Evolutionary conservation across 169 alveolate species (phyloP).

Genomic region (Babesia divergens): DNA sequence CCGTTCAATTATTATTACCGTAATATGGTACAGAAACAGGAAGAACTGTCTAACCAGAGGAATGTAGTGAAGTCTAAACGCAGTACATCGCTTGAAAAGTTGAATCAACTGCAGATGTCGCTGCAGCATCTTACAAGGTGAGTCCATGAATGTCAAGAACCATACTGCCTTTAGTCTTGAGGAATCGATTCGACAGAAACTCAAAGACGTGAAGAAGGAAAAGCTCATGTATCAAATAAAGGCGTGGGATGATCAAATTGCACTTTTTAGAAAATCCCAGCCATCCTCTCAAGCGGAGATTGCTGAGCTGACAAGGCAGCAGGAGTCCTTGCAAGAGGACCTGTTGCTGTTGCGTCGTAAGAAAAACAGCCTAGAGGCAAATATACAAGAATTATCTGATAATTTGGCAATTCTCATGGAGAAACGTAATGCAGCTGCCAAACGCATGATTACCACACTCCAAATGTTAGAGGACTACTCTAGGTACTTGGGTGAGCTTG

Average conservation of each 20-base stretch:
- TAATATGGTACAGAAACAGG: background rate
- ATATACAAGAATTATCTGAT: constrained; percentile 9
- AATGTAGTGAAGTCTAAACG: constrained; percentile 1
- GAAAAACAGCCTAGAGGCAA: constrained; percentile 8
- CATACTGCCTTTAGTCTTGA: background rate
- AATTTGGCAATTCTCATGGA: background rate
- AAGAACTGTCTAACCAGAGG: background rate
- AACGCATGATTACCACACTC: constrained; percentile 16
- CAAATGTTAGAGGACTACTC: constrained; percentile 47
- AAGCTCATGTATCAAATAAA: constrained; percentile 19
- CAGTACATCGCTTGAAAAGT: background rate
- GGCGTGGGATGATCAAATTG: constrained; percentile 31
- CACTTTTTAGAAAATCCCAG: background rate
- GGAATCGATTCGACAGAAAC: constrained; percentile 18
- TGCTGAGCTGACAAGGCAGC: constrained; percentile 1
- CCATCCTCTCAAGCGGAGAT: constrained; percentile 5
- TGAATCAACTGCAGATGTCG: constrained; percentile 31
- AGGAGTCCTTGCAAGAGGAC: background rate
- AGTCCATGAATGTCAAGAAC: background rate
- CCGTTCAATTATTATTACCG: background rate
- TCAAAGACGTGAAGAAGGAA: background rate
- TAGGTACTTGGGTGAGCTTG: constrained; percentile 12
- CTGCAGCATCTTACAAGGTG: constrained; percentile 24
- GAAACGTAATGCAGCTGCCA: constrained; percentile 30
- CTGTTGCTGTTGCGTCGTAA: background rate